Evolutionary conservation across 2,329 filamentous ascomycete genomes (phyloP).

Genomic region (Colletotrichum incanum): DNA sequence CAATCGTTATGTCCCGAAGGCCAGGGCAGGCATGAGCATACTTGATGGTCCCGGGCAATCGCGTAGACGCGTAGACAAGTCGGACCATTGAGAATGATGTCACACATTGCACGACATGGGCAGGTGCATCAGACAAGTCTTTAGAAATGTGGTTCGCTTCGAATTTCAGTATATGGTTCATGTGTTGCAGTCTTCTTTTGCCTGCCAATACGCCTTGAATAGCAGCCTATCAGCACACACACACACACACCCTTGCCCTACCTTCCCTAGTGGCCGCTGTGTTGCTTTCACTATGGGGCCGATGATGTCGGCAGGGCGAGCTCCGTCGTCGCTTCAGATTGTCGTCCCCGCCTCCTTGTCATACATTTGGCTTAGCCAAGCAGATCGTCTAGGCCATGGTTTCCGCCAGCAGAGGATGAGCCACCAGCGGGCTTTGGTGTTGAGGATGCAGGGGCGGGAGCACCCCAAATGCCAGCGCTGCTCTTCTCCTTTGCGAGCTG

Average conservation of each 20-base stretch:
- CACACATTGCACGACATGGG: constrained; percentile 25
- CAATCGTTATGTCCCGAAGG: constrained; percentile 9
- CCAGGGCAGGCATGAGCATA: background rate
- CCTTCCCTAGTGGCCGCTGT: constrained; percentile 1
- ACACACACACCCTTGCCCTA: background rate
- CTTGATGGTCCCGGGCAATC: background rate
- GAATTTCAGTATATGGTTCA: constrained; percentile 42
- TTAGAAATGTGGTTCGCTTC: constrained; percentile 26
- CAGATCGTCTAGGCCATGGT: constrained; percentile 63
- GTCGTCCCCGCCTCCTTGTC: constrained; percentile 14
- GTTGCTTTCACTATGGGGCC: constrained; percentile 38
- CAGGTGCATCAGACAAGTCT: background rate
- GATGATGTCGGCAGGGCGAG: background rate
- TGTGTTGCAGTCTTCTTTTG: constrained; percentile 53
- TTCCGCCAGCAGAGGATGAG: constrained; percentile 34
- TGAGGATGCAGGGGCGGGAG: constrained; percentile 65
- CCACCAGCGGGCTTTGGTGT: constrained; percentile 49
- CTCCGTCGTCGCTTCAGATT: constrained; percentile 5
- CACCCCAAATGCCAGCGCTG: constrained; percentile 93
- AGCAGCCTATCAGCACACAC: constrained; percentile 54
- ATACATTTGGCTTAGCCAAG: constrained; percentile 56
- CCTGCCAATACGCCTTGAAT: constrained; percentile 61
- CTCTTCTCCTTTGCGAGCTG: constrained; percentile 99
- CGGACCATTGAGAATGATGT: constrained; percentile 2
- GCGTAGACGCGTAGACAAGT: background rate